A percentile compares a stretch with the other conserved stretches of the same genome.
These are phyloP conservation scores for Cercospora sp. DNA, from an alignment of 2,329 filamentous ascomycete species.

Conservation along the genomic window DNA sequence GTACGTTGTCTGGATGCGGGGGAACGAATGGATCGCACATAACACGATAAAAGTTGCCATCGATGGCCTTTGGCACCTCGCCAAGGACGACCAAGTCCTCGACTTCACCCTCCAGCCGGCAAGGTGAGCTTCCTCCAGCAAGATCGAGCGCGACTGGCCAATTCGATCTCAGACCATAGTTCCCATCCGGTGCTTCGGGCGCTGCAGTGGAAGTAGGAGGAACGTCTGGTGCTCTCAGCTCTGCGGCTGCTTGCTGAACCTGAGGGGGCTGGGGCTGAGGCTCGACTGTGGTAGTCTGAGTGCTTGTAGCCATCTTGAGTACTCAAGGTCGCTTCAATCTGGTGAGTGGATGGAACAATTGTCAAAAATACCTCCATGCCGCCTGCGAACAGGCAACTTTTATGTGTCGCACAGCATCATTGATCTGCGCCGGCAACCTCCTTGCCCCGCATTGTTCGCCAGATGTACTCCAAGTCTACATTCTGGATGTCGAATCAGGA, in stretches of 20 bases:
- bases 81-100: conserved; percentile 36
- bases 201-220: background rate
- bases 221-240: background rate
- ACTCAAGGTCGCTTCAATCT: background rate
- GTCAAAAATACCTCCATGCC: background rate
- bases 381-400: background rate
- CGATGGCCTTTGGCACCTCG: conserved; percentile 35
- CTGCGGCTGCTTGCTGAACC: background rate
- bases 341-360: background rate
- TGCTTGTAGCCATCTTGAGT: conserved; percentile 4
- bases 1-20: conserved; percentile 57
- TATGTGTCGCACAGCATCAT: background rate
- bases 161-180: conserved; percentile 17
- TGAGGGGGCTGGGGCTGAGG: background rate
- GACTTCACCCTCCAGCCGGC: conserved; percentile 45
- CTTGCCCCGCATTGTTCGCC: background rate
- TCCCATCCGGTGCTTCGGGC: background rate
- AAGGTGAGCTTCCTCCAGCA: conserved; percentile 34
- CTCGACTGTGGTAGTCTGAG: background rate
- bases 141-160: conserved; percentile 27
- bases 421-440: background rate
- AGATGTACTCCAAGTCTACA: background rate
- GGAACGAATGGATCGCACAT: conserved; percentile 57
- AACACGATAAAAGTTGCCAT: conserved; percentile 46
- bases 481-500: background rate